These are phyloP conservation scores for Brassica incana DNA, from an alignment of 345 rosid genomes.

Conservation along the genomic window DNA sequence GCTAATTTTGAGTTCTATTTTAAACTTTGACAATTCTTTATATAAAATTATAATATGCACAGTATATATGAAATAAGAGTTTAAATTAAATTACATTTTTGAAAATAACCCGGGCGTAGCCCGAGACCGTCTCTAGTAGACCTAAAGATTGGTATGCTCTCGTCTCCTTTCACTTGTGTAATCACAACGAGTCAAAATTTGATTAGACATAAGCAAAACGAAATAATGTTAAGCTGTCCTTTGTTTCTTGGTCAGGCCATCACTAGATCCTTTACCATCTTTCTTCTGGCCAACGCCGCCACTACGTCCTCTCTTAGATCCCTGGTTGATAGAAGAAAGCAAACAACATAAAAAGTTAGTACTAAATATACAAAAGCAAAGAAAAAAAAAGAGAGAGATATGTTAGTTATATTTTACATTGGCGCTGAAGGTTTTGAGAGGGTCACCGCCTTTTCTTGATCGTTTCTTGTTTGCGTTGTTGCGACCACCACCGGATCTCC, in stretches of 20 bases:
- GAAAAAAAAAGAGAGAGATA: not conserved
- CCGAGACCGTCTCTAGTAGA: not conserved
- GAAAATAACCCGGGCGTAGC: not conserved
- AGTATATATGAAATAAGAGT: not conserved
- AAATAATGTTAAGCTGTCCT: conserved; percentile 25
- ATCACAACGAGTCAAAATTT: conserved; percentile 28
- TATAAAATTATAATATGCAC: not conserved
- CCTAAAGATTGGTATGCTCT: not conserved
- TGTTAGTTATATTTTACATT: conserved; percentile 10
- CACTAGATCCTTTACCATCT: conserved; percentile 21
- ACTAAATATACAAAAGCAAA: not conserved
- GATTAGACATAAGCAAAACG: conserved; percentile 9
- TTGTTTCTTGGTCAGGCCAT: conserved; percentile 36
- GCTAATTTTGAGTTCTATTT: not conserved
- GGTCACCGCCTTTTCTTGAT: conserved; percentile 58
- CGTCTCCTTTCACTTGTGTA: conserved; percentile 2
- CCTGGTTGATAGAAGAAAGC: conserved; percentile 25
- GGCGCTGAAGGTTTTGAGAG: conserved; percentile 47
- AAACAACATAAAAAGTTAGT: not conserved
- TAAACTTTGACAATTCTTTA: not conserved
- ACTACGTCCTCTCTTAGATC: conserved; percentile 32
- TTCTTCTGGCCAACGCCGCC: conserved; percentile 31
- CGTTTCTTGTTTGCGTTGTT: conserved; percentile 52
- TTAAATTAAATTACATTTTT: not conserved
- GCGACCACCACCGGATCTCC: conserved; percentile 36